These are phyloP conservation scores for Ilyonectria destructans DNA, from an alignment of 2,329 filamentous ascomycete species.

Conservation along the genomic window DNA sequence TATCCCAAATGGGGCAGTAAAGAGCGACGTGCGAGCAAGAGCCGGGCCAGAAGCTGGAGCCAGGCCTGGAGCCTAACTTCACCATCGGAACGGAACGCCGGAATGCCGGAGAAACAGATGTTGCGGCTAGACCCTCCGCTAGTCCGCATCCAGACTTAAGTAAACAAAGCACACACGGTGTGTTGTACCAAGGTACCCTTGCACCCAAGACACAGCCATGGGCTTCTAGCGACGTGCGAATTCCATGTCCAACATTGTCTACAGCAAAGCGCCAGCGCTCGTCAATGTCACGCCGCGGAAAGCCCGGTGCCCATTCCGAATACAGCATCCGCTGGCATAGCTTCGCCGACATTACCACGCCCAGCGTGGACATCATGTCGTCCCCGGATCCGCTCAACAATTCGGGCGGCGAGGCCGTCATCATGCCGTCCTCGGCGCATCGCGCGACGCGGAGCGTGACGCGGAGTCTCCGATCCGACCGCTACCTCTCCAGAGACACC, in stretches of 20 bases:
- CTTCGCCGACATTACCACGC: constrained; percentile 55
- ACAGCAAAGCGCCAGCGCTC: constrained; percentile 34
- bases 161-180: constrained; percentile 50
- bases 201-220: constrained; percentile 40
- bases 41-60: neutral
- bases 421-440: constrained; percentile 57
- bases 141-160: constrained; percentile 46
- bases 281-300: constrained; percentile 52
- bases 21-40: constrained; percentile 17
- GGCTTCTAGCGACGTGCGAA: constrained; percentile 32
- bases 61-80: neutral
- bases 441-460: constrained; percentile 66
- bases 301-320: constrained; percentile 46
- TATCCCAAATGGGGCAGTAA: constrained; percentile 24
- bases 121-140: constrained; percentile 41
- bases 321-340: constrained; percentile 57
- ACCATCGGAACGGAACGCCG: constrained; percentile 34
- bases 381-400: constrained; percentile 69
- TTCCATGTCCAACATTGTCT: constrained; percentile 42
- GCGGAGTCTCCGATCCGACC: constrained; percentile 60
- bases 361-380: constrained; percentile 63
- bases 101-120: constrained; percentile 46
- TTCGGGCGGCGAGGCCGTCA: constrained; percentile 50
- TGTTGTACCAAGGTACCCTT: constrained; percentile 36
- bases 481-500: constrained; percentile 55